Evolutionary conservation across 1,284 basidiomycete species (phyloP).

Genomic region (Gymnopus androsaceus): DNA sequence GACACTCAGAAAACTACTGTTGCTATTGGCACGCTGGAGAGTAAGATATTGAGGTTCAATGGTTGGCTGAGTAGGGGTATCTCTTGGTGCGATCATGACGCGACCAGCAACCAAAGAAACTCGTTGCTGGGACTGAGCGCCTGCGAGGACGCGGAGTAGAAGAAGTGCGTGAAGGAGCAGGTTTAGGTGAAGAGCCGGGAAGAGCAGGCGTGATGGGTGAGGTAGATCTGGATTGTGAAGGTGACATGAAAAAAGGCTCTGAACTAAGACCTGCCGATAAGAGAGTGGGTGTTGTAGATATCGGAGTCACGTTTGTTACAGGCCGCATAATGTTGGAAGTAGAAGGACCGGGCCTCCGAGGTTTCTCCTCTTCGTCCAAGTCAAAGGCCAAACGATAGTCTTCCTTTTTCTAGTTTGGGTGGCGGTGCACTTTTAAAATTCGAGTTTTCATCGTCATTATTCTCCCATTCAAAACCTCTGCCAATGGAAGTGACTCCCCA

Average conservation of each 20-base stretch:
- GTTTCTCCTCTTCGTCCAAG: slow-evolving; percentile 14
- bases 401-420: slow-evolving; percentile 4
- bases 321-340: slow-evolving; percentile 20
- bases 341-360: slow-evolving; percentile 5
- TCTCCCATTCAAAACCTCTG: slow-evolving; percentile 76
- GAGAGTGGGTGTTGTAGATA: slow-evolving; percentile 4
- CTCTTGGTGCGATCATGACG: slow-evolving; percentile 70
- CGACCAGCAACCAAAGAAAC: slow-evolving; percentile 81
- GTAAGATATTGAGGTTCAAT: slow-evolving; percentile 50
- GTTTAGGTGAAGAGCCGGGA: slow-evolving; percentile 18
- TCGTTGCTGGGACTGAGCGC: slow-evolving; percentile 77
- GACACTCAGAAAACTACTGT: slow-evolving; percentile 61
- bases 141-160: slow-evolving; percentile 63
- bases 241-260: slow-evolving; percentile 22
- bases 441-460: slow-evolving; percentile 30
- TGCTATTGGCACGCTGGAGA: slow-evolving; percentile 60
- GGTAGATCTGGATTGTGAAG: slow-evolving; percentile 32
- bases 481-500: slow-evolving; percentile 83
- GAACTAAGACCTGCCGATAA: slow-evolving; percentile 7
- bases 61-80: slow-evolving; percentile 62
- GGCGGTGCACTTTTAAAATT: background rate
- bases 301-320: slow-evolving; percentile 21
- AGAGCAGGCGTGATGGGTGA: slow-evolving; percentile 25
- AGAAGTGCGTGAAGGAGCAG: slow-evolving; percentile 38
- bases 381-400: slow-evolving; percentile 6